phyloP scores from a whole-genome alignment of 495 filamentous ascomycete species.

The Aspergillus homomorphus region DNA sequence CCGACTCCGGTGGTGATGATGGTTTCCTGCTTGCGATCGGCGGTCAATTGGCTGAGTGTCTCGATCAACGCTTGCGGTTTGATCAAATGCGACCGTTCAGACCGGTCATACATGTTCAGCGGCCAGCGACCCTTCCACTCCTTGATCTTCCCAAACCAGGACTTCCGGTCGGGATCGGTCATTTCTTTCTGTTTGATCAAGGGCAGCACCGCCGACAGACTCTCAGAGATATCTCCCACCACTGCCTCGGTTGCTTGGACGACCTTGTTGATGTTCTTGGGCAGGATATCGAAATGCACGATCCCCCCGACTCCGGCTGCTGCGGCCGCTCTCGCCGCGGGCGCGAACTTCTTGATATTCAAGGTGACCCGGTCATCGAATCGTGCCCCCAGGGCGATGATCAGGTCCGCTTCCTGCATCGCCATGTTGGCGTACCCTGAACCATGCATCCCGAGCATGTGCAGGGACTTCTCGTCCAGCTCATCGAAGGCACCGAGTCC shows the following conservation, averaged over 20 bases:
- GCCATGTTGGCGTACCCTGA: constrained; percentile 64
- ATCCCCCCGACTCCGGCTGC: constrained; percentile 46
- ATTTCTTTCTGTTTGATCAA: background rate
- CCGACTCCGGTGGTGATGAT: constrained; percentile 79
- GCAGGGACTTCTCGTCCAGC: constrained; percentile 54
- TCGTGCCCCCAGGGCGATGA: constrained; percentile 59
- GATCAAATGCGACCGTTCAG: constrained; percentile 66
- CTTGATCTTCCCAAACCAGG: constrained; percentile 85
- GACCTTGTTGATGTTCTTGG: constrained; percentile 64
- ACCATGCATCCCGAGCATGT: constrained; percentile 67
- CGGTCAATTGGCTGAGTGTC: constrained; percentile 71
- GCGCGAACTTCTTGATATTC: constrained; percentile 53
- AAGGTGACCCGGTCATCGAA: constrained; percentile 62
- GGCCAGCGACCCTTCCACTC: constrained; percentile 86
- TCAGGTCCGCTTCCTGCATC: constrained; percentile 62
- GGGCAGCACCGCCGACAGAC: constrained; percentile 53
- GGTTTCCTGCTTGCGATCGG: constrained; percentile 11
- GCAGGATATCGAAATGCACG: constrained; percentile 62
- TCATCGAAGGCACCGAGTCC: constrained; percentile 61
- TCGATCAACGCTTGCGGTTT: constrained; percentile 87
- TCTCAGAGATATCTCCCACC: constrained; percentile 58
- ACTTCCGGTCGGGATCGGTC: constrained; percentile 51
- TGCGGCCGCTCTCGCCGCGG: constrained; percentile 30
- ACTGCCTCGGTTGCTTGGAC: constrained; percentile 58
- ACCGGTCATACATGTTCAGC: constrained; percentile 68